Evolutionary conservation across 352 stramenopile species (phyloP).

Genomic region (Sclerospora graminicola): DNA sequence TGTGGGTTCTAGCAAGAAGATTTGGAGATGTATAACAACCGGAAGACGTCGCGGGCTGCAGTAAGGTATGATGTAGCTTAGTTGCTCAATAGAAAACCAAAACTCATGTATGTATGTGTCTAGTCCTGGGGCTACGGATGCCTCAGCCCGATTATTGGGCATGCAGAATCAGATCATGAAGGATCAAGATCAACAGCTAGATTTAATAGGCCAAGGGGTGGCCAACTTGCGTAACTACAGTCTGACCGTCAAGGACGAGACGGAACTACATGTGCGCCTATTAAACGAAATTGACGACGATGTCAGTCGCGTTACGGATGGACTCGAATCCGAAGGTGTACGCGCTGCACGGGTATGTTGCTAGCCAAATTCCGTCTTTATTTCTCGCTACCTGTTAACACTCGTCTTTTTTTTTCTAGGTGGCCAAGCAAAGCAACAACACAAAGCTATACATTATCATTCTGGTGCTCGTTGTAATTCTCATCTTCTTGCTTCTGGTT

Average conservation of each 20-base stretch:
- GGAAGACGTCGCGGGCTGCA: slow-evolving; percentile 19
- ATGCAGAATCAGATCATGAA: slow-evolving; percentile 89
- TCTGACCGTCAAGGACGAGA: slow-evolving; percentile 83
- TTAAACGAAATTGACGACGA: slow-evolving; percentile 86
- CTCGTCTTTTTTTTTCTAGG: slow-evolving; percentile 27
- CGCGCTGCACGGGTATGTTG: slow-evolving; percentile 53
- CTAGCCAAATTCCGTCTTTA: neutral
- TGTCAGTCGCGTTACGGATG: slow-evolving; percentile 69
- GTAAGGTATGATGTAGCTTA: slow-evolving; percentile 18
- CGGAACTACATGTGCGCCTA: slow-evolving; percentile 81
- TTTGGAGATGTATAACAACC: slow-evolving; percentile 70
- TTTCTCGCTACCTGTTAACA: neutral
- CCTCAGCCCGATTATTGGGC: slow-evolving; percentile 42
- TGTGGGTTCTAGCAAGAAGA: slow-evolving; percentile 41
- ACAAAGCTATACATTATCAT: slow-evolving; percentile 91
- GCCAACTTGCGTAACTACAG: slow-evolving; percentile 82
- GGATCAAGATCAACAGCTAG: slow-evolving; percentile 82
- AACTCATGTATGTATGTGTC: too few relatives aligned
- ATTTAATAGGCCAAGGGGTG: slow-evolving; percentile 73
- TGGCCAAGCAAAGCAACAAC: slow-evolving; percentile 91
- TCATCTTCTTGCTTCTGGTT: slow-evolving; percentile 82
- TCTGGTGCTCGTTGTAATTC: slow-evolving; percentile 73
- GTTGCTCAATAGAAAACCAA: too few relatives aligned
- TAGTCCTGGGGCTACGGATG: slow-evolving; percentile 21
- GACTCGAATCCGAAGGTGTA: slow-evolving; percentile 74